Conservation (phyloP, 73 alveolate genomes). For the Vitrella brassicaformis region DNA sequence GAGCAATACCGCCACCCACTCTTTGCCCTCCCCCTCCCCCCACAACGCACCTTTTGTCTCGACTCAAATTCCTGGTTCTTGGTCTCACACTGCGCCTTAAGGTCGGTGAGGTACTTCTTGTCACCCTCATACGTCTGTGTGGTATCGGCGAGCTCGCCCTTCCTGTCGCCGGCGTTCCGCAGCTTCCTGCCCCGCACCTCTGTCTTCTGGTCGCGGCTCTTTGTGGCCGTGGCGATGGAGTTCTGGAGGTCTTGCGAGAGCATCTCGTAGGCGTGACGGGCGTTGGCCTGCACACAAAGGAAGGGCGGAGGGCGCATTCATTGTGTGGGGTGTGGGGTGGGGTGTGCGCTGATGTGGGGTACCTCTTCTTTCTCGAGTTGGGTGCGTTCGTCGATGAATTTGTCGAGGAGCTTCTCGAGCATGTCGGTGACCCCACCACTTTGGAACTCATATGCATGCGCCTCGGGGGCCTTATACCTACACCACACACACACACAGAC, state of each 20-base stretch:
- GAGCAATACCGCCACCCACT: too few relatives aligned
- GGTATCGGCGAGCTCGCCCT: slow-evolving; percentile 21
- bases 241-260: slow-evolving; percentile 10
- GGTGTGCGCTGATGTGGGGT: too few relatives aligned
- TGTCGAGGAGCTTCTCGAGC: slow-evolving; percentile 3
- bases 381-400: not conserved
- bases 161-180: slow-evolving; percentile 1
- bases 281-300: too few relatives aligned
- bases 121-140: slow-evolving; percentile 5
- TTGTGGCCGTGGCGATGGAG: slow-evolving; percentile 13
- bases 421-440: slow-evolving; percentile 7
- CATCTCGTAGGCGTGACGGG: slow-evolving; percentile 8
- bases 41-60: slow-evolving; percentile 15
- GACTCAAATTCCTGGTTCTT: not conserved
- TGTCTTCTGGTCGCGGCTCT: slow-evolving; percentile 1
- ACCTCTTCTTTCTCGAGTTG: not conserved
- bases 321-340: too few relatives aligned
- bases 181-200: slow-evolving; percentile 14
- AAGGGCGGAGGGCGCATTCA: too few relatives aligned
- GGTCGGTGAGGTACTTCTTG: slow-evolving; percentile 15
- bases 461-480: slow-evolving; percentile 3
- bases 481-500: too few relatives aligned
- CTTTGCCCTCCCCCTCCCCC: not conserved
- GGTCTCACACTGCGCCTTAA: not conserved
- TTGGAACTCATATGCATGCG: slow-evolving; percentile 18